Conservation (phyloP, 257 asterid species). For the Fraxinus americana region DNA sequence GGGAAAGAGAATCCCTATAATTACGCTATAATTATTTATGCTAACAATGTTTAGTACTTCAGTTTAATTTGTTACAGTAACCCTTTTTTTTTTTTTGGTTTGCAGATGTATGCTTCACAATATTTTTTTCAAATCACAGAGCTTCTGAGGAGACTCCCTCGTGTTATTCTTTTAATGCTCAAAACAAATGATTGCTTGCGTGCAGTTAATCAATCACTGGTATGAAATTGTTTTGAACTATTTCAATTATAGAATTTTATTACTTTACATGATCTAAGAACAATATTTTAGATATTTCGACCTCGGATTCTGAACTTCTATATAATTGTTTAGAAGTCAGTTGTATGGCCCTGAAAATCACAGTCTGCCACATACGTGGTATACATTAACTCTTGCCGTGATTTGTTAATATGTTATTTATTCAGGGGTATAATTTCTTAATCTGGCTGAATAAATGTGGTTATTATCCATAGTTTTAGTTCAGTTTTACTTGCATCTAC, state of each 20-base stretch:
- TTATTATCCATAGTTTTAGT: background rate
- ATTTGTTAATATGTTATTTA: background rate
- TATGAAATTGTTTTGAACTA: conserved; percentile 31
- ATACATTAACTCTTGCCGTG: background rate
- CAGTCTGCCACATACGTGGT: too few species aligned
- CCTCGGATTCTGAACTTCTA: background rate
- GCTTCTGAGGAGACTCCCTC: conserved; percentile 90
- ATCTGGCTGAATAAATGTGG: background rate
- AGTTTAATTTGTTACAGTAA: conserved; percentile 3
- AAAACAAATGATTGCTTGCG: conserved; percentile 97
- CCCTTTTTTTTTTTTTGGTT: background rate
- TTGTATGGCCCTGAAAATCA: background rate
- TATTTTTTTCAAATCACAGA: conserved; percentile 86
- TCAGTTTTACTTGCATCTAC: conserved; percentile 5
- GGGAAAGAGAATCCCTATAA: too few species aligned
- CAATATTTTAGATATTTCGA: background rate
- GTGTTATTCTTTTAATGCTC: conserved; percentile 91
- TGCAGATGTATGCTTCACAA: conserved; percentile 92
- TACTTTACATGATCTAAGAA: background rate
- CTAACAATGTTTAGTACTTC: background rate
- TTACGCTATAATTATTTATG: too few species aligned
- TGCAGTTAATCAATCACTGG: conserved; percentile 83
- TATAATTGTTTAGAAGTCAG: background rate
- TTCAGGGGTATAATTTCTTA: background rate
- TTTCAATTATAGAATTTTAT: background rate